A percentile compares a stretch with the other conserved stretches of the same genome.
phyloP scores from a whole-genome alignment of 108 stramenopile genomes.

The Licmophora abbreviata region DNA sequence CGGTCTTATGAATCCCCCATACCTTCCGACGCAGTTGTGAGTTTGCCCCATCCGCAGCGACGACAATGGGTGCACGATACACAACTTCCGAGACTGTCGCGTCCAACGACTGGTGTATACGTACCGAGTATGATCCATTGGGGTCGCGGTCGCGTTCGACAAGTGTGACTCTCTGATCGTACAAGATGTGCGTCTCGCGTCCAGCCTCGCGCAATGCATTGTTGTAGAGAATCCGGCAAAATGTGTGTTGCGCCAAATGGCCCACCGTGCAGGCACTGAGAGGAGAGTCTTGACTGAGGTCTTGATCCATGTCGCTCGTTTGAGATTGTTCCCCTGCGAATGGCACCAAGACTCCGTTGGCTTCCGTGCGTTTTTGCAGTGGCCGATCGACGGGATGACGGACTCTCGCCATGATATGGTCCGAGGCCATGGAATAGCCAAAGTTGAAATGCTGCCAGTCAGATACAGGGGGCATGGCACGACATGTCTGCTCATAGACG shows the following conservation, averaged over 20 bases:
- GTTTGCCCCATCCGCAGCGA: constrained; percentile 85
- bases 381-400: constrained; percentile 59
- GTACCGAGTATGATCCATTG: background rate
- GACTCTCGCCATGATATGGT: constrained; percentile 43
- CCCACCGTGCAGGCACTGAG: constrained; percentile 42
- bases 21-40: constrained; percentile 48
- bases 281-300: constrained; percentile 4
- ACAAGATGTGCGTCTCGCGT: background rate
- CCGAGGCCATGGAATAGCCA: constrained; percentile 39
- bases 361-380: constrained; percentile 29
- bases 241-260: constrained; percentile 51
- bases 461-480: constrained; percentile 49
- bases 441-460: constrained; percentile 72
- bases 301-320: background rate
- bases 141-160: background rate
- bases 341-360: constrained; percentile 38
- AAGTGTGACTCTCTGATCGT: background rate
- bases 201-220: constrained; percentile 4
- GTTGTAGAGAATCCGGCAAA: constrained; percentile 37
- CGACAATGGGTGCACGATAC: constrained; percentile 18
- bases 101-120: background rate
- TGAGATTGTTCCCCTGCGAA: constrained; percentile 1
- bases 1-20: constrained; percentile 32
- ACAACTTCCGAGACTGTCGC: background rate
- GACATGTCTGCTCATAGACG: constrained; percentile 27